Evolutionary conservation across 2,329 filamentous ascomycete genomes (phyloP).

Genomic region (Talaromyces sp.): DNA sequence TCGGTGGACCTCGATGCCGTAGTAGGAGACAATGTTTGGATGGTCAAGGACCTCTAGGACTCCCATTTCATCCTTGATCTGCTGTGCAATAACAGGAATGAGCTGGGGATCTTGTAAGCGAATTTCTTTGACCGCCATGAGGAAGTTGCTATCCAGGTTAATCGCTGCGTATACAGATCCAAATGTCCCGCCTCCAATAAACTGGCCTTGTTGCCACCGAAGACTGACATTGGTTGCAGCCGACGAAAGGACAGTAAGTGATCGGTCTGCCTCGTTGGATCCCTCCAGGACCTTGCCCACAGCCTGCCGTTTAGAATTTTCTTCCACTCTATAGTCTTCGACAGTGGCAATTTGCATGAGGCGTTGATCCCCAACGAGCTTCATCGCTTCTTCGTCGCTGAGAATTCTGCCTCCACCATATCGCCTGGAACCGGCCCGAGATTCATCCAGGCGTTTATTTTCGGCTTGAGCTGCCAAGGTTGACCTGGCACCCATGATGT

Average conservation of each 20-base stretch:
- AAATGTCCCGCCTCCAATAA: constrained; percentile 93
- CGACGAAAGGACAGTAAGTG: constrained; percentile 86
- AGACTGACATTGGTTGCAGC: constrained; percentile 92
- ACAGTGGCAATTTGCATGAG: constrained; percentile 67
- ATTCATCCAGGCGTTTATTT: constrained; percentile 77
- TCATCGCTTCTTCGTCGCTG: constrained; percentile 80
- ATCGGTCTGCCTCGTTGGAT: constrained; percentile 91
- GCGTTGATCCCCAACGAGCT: constrained; percentile 69
- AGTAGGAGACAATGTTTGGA: constrained; percentile 95
- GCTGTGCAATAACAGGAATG: constrained; percentile 86
- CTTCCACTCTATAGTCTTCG: constrained; percentile 71
- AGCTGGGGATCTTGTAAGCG: constrained; percentile 92
- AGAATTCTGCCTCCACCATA: constrained; percentile 63
- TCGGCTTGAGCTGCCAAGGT: constrained; percentile 91
- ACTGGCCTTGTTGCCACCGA: constrained; percentile 98
- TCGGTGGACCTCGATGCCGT: constrained; percentile 94
- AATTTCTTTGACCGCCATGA: constrained; percentile 99
- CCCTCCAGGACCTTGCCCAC: constrained; percentile 88
- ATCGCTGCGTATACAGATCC: constrained; percentile 96
- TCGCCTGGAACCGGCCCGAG: constrained; percentile 68
- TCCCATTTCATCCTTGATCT: constrained; percentile 96
- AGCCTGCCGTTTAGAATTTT: constrained; percentile 78
- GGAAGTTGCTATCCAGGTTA: constrained; percentile 89
- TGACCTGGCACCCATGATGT: constrained; percentile 96
- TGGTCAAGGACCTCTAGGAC: constrained; percentile 94